These are phyloP conservation scores for Daldinia eschscholtzii DNA, from an alignment of 2,329 filamentous ascomycete genomes.

Conservation along the genomic window DNA sequence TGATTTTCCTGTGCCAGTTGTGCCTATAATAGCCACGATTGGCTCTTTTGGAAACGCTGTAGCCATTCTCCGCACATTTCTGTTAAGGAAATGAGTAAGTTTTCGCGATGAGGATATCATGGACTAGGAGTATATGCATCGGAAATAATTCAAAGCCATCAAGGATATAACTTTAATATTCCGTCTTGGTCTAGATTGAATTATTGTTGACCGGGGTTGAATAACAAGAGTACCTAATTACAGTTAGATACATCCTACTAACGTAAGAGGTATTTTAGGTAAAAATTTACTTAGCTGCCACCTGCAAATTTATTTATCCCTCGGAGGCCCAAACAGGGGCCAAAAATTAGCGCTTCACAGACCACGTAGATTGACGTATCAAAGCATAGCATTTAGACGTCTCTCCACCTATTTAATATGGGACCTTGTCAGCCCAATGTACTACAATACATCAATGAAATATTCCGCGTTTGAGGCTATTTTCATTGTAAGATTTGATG, in stretches of 20 bases:
- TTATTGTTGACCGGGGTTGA: neutral
- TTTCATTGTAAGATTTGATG: too few relatives aligned
- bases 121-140: neutral
- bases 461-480: too few relatives aligned
- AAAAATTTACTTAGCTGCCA: neutral
- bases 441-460: too few relatives aligned
- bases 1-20: conserved; percentile 83
- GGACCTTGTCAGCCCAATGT: too few relatives aligned
- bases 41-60: conserved; percentile 63
- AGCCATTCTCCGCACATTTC: conserved; percentile 56
- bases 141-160: neutral
- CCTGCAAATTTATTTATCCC: too few relatives aligned
- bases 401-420: too few relatives aligned
- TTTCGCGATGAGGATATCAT: conserved; percentile 22
- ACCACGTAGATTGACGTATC: too few relatives aligned
- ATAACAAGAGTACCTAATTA: too few relatives aligned
- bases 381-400: too few relatives aligned
- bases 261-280: too few relatives aligned
- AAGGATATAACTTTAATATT: neutral
- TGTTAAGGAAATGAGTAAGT: conserved; percentile 24
- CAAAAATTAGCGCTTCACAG: too few relatives aligned
- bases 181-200: neutral
- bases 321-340: too few relatives aligned
- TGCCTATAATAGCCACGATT: conserved; percentile 85
- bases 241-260: neutral